These are phyloP conservation scores for Exophiala aquamarina DNA, from an alignment of 2,329 filamentous ascomycete species.

Conservation along the genomic window DNA sequence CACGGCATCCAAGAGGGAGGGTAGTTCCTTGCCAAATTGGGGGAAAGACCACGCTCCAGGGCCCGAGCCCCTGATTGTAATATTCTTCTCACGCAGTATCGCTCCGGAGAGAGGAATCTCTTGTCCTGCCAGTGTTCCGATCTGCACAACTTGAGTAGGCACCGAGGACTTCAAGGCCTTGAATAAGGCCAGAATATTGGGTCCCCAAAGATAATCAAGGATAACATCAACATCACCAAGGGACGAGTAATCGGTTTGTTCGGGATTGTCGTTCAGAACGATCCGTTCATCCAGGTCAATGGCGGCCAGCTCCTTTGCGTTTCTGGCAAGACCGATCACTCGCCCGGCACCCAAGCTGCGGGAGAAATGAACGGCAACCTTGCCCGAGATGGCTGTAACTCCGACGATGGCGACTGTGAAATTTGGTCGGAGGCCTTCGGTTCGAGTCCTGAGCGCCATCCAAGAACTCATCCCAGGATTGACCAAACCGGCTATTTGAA, in stretches of 20 bases:
- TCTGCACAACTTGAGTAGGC: conserved; percentile 55
- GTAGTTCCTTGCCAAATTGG: conserved; percentile 32
- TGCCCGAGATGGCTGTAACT: conserved; percentile 54
- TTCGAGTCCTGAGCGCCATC: conserved; percentile 55
- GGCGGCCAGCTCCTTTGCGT: conserved; percentile 41
- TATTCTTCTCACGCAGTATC: conserved; percentile 49
- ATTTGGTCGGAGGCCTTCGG: conserved; percentile 35
- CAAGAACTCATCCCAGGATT: conserved; percentile 59
- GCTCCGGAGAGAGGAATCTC: conserved; percentile 43
- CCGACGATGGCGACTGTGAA: conserved; percentile 56
- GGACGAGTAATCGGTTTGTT: conserved; percentile 42
- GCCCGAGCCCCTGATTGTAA: conserved; percentile 50
- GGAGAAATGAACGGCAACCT: conserved; percentile 51
- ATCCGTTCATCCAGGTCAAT: conserved; percentile 50
- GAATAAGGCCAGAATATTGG: conserved; percentile 44
- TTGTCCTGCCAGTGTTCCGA: conserved; percentile 47
- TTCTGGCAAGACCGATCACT: conserved; percentile 55
- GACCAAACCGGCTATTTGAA: conserved; percentile 52
- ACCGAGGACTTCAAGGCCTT: conserved; percentile 40
- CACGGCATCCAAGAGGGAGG: conserved; percentile 19
- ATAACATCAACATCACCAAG: conserved; percentile 53
- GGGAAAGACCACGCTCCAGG: conserved; percentile 44
- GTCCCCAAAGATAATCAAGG: conserved; percentile 59
- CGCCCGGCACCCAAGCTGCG: conserved; percentile 49
- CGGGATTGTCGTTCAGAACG: conserved; percentile 37